Conservation (phyloP, 192 early-diverging fungal genomes). For the Umbelopsis isabellina region DNA sequence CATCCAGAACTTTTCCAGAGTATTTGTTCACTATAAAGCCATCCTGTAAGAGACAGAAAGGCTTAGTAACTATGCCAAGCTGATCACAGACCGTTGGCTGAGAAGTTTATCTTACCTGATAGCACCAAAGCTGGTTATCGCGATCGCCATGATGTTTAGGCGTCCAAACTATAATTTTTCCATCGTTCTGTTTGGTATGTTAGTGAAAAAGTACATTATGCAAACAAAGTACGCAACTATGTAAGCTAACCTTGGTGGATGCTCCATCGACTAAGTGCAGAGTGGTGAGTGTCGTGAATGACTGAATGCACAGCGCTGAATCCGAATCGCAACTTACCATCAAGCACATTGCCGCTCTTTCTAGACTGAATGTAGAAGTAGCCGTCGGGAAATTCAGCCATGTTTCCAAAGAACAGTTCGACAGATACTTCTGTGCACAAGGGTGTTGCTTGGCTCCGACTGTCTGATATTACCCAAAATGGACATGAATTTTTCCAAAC, state of each 20-base stretch:
- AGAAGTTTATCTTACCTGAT: slow-evolving; percentile 18
- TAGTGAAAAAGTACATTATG: background rate
- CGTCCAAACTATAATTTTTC: slow-evolving; percentile 37
- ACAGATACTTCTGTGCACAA: background rate
- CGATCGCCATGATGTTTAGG: slow-evolving; percentile 36
- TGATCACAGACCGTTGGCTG: background rate
- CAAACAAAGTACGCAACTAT: background rate
- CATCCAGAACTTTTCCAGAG: slow-evolving; percentile 33
- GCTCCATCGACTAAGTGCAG: slow-evolving; percentile 29
- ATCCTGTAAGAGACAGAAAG: slow-evolving; percentile 16
- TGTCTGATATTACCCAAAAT: too few relatives aligned
- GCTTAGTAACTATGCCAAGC: background rate
- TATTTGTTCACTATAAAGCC: slow-evolving; percentile 35
- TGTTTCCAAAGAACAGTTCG: background rate
- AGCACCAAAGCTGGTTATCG: slow-evolving; percentile 39
- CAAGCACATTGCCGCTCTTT: slow-evolving; percentile 32
- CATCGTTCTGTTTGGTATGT: slow-evolving; percentile 26
- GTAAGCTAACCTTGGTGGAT: slow-evolving; percentile 26
- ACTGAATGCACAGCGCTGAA: background rate
- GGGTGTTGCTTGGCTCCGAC: background rate
- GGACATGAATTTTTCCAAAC: too few relatives aligned
- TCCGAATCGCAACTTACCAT: slow-evolving; percentile 13
- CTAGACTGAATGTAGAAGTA: slow-evolving; percentile 43
- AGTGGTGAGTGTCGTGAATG: background rate
- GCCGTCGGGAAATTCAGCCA: slow-evolving; percentile 37